Evolutionary conservation across 164 flowering plant species (phyloP), one percentile per base, ranked within the genome.

Genomic region (Vitis rupestris): DNA sequence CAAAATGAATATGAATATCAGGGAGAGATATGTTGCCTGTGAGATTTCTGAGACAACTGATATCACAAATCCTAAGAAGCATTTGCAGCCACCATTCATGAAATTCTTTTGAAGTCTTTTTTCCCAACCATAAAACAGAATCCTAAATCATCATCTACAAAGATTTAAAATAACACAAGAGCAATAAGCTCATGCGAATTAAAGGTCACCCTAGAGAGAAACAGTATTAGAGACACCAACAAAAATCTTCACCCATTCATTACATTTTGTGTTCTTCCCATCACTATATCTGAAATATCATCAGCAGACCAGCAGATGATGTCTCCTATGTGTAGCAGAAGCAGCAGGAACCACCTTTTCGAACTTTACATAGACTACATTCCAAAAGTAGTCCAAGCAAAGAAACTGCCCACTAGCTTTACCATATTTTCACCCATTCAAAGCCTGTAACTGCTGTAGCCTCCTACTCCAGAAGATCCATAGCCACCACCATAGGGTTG

Each of bases 381-480:
- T 37, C 23, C 50, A 2, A 57, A 14, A 57, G 27, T 23, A 23
- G 27, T 3, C 19, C 9, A 60, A 6, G 13, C 10, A 27, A 29
- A 60, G 63, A 27, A 30, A 60, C 63, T 27, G 10, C 29, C 15
- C 11, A 60, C 4, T 60, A 12, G 7, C 10, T 60, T 37, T 15
- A 29, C 13, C 37, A 48, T 10, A 10, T 60, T 50, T 11, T 49
- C 4, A 30, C 59, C 64, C 8, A 48, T 58, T 81, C 80, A 91
- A 67, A 83, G 76, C 84, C 92, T 83, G 75, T 54, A 89, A 67
- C 80, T 80, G 67, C 81, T 59, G 70, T 83, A 87, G 52, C 90
- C 86, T 61, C 91, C 91, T 15, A 81, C 31, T 48, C 89, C 85
- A 51, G 97, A 84, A 6, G 90, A 78, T 63, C 90, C 87, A 65